Base-by-base conservation (phyloP, 805 yeast species). In the Saccharomycopsis fermentans region DNA sequence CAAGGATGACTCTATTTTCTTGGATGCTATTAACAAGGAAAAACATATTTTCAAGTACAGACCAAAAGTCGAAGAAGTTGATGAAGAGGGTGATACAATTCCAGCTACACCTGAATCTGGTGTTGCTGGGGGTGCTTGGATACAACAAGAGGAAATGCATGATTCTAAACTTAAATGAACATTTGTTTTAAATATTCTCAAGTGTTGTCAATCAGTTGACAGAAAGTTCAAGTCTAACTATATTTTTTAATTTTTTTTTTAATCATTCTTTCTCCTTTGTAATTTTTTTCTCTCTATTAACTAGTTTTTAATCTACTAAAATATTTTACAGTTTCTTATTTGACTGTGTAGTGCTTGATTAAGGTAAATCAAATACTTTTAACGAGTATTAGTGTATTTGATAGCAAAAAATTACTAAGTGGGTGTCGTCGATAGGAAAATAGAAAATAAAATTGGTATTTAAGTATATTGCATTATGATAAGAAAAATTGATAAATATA, bases 51-150 rank as follows among this genome's bases (percentile, higher is more conserved):
- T 58, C 19, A 57, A 9, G 12, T 60, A 62, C n/a, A 54, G 36
- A 29, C 52, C 59, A n/a, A 58, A 58, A 8, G 48, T 47, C 26
- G 56, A 47, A 24, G 67, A 64, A 11, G 55, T 32, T 6, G 62
- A 56, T n/a, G 43, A 43, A 34, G 57, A 55, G 19, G 54, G 56
- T 32, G 16, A 54, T 54, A 16, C 40, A 12, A 36, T n/a, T 36
- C 55, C 27, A 21, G 35, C 35, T 39, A 21, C 47, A 34, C 55
- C 43, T 52, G 55, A 52, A 26, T 34, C 40, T 5, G 55, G 19
- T 19, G 27, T 19, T 34, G 35, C 35, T 24, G 55, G 36, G 21
- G 14, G 50, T 43, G 21, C 50, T 43, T 43, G 27, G 53, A 35
- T 50, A 3, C 53, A 29, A 9, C 26, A 50, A 29, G 53, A 32